A percentile compares a stretch with the other conserved stretches of the same genome.
Evolutionary conservation across 2,329 filamentous ascomycete species (phyloP).

Genomic region (Tolypocladium ovalisporum): DNA sequence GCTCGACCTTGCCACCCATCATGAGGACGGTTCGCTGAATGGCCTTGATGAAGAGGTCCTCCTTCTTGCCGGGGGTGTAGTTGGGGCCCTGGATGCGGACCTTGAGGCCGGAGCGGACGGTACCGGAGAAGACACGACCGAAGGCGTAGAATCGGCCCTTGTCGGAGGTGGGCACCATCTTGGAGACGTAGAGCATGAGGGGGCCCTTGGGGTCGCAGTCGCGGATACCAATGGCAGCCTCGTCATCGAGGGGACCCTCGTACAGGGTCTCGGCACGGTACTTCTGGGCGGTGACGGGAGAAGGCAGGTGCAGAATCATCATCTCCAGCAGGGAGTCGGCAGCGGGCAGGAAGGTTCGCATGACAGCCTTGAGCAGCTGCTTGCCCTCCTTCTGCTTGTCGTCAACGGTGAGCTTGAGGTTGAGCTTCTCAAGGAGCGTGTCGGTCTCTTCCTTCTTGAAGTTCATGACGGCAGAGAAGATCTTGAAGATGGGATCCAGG

Average conservation of each 20-base stretch:
- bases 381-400: conserved; percentile 96
- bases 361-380: conserved; percentile 92
- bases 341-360: conserved; percentile 97
- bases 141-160: conserved; percentile 99
- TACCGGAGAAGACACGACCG: conserved; percentile 99
- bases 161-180: conserved; percentile 99
- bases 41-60: conserved; percentile 97
- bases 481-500: conserved; percentile 98
- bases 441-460: conserved; percentile 91
- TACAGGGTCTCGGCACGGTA: conserved; percentile 99
- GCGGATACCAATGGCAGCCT: conserved; percentile 89
- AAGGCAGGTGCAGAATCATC: conserved; percentile 99
- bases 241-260: conserved; percentile 91
- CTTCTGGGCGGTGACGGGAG: conserved; percentile 86
- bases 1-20: conserved; percentile 99
- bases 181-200: conserved; percentile 99
- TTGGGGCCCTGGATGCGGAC: conserved; percentile 99
- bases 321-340: conserved; percentile 98
- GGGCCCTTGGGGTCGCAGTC: conserved; percentile 97
- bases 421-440: conserved; percentile 80
- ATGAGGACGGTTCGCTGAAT: conserved; percentile 99
- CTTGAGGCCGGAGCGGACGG: conserved; percentile 94
- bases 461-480: conserved; percentile 95
- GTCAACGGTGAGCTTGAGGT: conserved; percentile 78
- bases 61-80: conserved; percentile 97